Evolutionary conservation across 768 basidiomycete species (phyloP).

Genomic region (Suillus discolor): DNA sequence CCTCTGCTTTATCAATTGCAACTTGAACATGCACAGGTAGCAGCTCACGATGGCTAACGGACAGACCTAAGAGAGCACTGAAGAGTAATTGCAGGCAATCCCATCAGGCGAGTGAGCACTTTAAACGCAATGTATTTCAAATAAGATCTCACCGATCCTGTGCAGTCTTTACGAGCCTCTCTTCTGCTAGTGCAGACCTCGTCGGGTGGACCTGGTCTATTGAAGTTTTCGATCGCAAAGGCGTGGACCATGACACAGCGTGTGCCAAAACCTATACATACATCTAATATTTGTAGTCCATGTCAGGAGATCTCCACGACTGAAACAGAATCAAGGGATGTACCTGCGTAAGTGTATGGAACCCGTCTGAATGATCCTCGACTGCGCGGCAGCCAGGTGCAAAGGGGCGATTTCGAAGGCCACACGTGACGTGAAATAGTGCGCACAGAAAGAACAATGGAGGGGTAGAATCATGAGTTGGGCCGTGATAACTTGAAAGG

Average conservation of each 20-base stretch:
- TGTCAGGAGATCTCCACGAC: background rate
- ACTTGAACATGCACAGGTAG: constrained; percentile 73
- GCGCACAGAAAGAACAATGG: constrained; percentile 68
- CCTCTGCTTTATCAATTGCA: constrained; percentile 72
- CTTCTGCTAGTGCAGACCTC: constrained; percentile 87
- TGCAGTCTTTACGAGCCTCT: constrained; percentile 78
- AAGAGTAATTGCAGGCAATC: background rate
- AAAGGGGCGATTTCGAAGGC: constrained; percentile 93
- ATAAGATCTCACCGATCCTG: constrained; percentile 66
- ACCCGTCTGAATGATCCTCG: constrained; percentile 86
- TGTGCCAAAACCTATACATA: constrained; percentile 80
- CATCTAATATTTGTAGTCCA: constrained; percentile 70
- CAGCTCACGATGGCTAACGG: constrained; percentile 77
- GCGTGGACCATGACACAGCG: constrained; percentile 91
- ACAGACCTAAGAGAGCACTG: constrained; percentile 30
- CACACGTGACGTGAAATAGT: constrained; percentile 90
- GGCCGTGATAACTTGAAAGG: constrained; percentile 15
- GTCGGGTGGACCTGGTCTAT: constrained; percentile 72
- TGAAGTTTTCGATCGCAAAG: constrained; percentile 97
- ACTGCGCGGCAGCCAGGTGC: constrained; percentile 68
- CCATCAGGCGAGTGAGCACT: background rate
- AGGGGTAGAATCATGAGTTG: constrained; percentile 51
- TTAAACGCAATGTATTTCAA: background rate
- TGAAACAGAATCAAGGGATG: constrained; percentile 26
- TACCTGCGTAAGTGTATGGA: constrained; percentile 76